Percentiles rank a stretch among this genome's conserved stretches.
phyloP scores from a whole-genome alignment of 23 red algal species.

The Gracilaria gracilis region DNA sequence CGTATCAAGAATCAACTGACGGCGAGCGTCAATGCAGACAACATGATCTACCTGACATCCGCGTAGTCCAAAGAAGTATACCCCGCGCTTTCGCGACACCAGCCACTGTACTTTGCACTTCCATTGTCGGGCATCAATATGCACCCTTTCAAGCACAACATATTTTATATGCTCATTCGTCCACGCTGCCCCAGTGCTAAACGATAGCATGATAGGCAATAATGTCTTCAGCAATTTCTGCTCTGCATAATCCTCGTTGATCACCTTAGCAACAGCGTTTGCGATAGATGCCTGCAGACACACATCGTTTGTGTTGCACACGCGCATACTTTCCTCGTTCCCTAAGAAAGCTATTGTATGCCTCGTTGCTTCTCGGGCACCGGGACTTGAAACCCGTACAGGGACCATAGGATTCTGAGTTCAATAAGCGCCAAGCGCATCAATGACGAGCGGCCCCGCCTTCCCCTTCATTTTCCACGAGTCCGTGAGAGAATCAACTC shows the following conservation, averaged over 20 bases:
- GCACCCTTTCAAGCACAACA: background rate
- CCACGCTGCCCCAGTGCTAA: no score
- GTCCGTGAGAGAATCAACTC: no score
- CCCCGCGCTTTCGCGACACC: background rate
- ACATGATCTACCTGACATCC: background rate
- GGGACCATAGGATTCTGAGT: background rate
- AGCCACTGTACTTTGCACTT: no score
- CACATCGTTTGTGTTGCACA: background rate
- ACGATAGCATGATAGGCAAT: no score
- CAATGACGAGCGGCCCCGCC: background rate
- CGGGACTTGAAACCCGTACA: background rate
- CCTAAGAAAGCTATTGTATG: background rate
- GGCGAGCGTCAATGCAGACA: no score
- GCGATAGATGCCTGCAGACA: background rate
- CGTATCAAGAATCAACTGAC: no score
- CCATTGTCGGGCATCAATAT: background rate
- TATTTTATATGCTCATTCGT: no score
- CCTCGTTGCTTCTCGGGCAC: background rate
- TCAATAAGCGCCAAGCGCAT: background rate
- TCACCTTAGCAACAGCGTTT: background rate
- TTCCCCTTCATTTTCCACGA: background rate
- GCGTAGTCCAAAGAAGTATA: background rate
- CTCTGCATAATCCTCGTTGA: background rate
- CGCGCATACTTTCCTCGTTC: background rate
- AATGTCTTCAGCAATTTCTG: background rate